A percentile compares a stretch with the other conserved stretches of the same genome.
These are phyloP conservation scores for Cladophialophora chaetospira DNA, from an alignment of 2,329 filamentous ascomycete species.

Conservation along the genomic window DNA sequence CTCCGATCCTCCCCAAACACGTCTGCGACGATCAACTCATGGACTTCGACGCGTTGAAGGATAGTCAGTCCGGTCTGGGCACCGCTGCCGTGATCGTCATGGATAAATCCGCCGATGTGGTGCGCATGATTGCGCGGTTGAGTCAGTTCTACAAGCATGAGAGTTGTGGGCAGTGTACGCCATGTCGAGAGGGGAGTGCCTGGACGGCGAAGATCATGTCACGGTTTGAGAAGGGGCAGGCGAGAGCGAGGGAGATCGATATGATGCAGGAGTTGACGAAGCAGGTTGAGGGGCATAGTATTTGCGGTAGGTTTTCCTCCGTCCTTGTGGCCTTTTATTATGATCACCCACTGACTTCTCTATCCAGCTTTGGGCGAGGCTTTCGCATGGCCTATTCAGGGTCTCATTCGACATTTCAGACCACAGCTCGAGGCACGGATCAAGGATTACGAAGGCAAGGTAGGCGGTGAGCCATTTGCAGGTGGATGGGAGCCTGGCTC, in stretches of 20 bases:
- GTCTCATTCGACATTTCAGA: constrained; percentile 96
- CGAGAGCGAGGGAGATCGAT: constrained; percentile 89
- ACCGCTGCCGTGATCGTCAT: constrained; percentile 98
- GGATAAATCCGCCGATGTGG: constrained; percentile 96
- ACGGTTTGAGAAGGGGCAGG: constrained; percentile 89
- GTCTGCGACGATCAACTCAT: constrained; percentile 95
- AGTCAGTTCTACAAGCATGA: constrained; percentile 98
- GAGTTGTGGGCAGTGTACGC: constrained; percentile 96
- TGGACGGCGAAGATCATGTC: constrained; percentile 99
- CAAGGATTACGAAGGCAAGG: constrained; percentile 73
- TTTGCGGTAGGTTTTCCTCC: constrained; percentile 70
- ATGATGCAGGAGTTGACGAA: constrained; percentile 99
- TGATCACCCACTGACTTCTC: constrained; percentile 19
- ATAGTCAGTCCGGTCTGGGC: constrained; percentile 93
- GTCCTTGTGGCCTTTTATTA: constrained; percentile 3
- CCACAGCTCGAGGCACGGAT: constrained; percentile 93
- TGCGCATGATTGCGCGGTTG: constrained; percentile 88
- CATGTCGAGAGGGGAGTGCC: constrained; percentile 98
- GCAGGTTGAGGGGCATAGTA: constrained; percentile 98
- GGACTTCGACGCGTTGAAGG: constrained; percentile 98
- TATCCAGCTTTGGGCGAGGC: constrained; percentile 81
- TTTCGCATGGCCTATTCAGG: constrained; percentile 98
- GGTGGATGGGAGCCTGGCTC: constrained; percentile 85
- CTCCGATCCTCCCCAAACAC: constrained; percentile 85
- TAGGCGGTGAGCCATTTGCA: constrained; percentile 69